Conservation (phyloP, 2,329 filamentous ascomycete genomes). For the Botrytis elliptica region DNA sequence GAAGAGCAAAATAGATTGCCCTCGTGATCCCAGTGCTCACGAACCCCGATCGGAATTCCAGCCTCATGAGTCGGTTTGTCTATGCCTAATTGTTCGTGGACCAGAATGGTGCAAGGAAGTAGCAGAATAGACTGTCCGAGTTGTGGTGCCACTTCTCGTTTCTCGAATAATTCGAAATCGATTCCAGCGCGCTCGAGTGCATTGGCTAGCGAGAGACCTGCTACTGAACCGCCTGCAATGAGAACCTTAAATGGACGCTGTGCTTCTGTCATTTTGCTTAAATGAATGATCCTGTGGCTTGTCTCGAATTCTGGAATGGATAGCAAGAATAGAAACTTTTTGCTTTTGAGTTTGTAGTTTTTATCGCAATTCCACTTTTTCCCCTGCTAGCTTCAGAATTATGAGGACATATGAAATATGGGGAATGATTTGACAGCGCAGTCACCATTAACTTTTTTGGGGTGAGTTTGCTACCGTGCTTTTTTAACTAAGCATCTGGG, state of each 20-base stretch:
- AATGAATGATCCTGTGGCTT: background rate
- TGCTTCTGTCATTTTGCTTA: conserved; percentile 5
- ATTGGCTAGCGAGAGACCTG: conserved; percentile 32
- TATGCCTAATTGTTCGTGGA: conserved; percentile 49
- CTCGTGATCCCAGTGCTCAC: conserved; percentile 14
- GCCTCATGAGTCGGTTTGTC: conserved; percentile 13
- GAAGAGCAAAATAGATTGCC: conserved; percentile 11
- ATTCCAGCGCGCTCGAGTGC: conserved; percentile 27
- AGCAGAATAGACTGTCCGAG: conserved; percentile 32
- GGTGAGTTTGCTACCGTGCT: background rate
- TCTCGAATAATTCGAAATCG: conserved; percentile 32
- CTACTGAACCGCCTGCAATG: conserved; percentile 31
- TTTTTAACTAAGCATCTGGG: background rate
- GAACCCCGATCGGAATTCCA: conserved; percentile 10
- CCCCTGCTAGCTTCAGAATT: background rate
- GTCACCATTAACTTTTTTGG: background rate
- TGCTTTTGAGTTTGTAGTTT: background rate
- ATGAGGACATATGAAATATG: background rate
- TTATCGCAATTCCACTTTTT: background rate
- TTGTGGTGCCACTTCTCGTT: conserved; percentile 27
- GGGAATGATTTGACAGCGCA: background rate
- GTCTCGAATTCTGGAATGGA: background rate
- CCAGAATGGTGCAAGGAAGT: conserved; percentile 44
- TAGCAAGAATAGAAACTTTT: background rate
- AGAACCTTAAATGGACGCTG: conserved; percentile 26